Evolutionary conservation across 2,329 filamentous ascomycete species (phyloP).

Genomic region (Juglanconis sp.): DNA sequence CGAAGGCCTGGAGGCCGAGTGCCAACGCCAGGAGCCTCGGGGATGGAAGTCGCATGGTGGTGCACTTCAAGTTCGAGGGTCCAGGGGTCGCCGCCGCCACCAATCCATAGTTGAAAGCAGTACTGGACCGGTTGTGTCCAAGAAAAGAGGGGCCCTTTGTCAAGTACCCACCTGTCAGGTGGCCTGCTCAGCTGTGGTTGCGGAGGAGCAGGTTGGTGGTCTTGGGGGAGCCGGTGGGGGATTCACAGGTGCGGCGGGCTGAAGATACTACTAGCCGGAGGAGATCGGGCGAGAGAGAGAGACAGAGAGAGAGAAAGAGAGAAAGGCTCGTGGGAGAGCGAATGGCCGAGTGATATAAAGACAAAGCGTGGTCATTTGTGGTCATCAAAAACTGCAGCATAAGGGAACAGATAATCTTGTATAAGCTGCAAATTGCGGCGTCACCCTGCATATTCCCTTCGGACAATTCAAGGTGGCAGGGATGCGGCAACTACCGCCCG

Average conservation of each 20-base stretch:
- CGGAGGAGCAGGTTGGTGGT: no score
- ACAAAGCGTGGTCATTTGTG: not conserved
- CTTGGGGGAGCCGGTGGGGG: no score
- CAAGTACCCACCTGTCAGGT: no score
- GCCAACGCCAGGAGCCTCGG: conserved; percentile 1
- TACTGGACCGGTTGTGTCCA: not conserved
- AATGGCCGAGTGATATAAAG: no score
- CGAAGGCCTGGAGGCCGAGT: conserved; percentile 2
- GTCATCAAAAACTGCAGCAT: not conserved
- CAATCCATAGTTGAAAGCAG: conserved; percentile 16
- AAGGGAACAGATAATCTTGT: not conserved
- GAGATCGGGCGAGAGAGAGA: no score
- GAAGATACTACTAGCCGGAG: no score
- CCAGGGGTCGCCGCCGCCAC: not conserved
- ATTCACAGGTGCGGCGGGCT: no score
- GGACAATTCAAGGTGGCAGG: not conserved
- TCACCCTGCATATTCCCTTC: not conserved
- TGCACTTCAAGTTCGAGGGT: conserved; percentile 1
- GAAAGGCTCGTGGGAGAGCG: no score
- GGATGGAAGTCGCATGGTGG: conserved; percentile 12
- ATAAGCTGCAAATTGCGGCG: not conserved
- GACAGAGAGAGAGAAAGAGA: no score
- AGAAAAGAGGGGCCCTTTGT: not conserved
- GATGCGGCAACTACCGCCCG: not conserved
- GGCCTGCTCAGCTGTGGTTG: no score